These are phyloP conservation scores for Neopestalotiopsis clavispora DNA, from an alignment of 2,329 filamentous ascomycete species.

Conservation along the genomic window DNA sequence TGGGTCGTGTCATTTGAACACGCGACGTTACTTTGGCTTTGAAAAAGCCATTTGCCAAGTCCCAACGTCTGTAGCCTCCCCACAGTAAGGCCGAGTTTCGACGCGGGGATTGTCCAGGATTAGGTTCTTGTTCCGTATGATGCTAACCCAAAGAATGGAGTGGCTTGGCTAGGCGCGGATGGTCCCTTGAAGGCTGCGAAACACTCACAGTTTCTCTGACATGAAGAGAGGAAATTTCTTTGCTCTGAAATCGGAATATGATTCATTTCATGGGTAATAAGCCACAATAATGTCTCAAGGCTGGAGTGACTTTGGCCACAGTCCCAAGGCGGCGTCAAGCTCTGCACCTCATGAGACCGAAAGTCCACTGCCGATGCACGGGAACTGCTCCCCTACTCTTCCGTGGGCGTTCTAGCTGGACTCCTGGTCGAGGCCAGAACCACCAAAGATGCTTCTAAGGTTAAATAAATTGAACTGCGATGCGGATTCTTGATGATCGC, in stretches of 20 bases:
- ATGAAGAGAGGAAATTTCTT: not conserved
- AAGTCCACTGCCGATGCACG: constrained; percentile 1
- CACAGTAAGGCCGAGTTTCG: constrained; percentile 14
- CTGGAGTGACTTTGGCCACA: not conserved
- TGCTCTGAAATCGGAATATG: not conserved
- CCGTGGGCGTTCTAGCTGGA: not conserved
- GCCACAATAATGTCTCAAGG: constrained; percentile 1
- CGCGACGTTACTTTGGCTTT: constrained; percentile 16
- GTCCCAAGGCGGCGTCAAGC: not conserved
- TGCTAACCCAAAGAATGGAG: not conserved
- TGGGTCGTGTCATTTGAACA: constrained; percentile 9
- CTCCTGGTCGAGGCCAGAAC: not conserved
- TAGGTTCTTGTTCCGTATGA: constrained; percentile 10
- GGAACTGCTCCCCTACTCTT: not conserved
- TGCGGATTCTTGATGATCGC: not conserved
- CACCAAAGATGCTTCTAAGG: not conserved
- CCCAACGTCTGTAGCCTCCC: constrained; percentile 11
- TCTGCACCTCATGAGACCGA: not conserved
- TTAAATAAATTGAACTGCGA: not conserved
- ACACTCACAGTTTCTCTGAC: not conserved
- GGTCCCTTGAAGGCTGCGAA: constrained; percentile 12
- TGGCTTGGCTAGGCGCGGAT: constrained; percentile 16
- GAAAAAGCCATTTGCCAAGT: constrained; percentile 1
- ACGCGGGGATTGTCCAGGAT: constrained; percentile 14
- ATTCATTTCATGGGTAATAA: not conserved